Percentiles rank a stretch among this genome's conserved stretches.
Conservation (phyloP, 2,329 filamentous ascomycete species). For the Hypocreales sp. region DNA sequence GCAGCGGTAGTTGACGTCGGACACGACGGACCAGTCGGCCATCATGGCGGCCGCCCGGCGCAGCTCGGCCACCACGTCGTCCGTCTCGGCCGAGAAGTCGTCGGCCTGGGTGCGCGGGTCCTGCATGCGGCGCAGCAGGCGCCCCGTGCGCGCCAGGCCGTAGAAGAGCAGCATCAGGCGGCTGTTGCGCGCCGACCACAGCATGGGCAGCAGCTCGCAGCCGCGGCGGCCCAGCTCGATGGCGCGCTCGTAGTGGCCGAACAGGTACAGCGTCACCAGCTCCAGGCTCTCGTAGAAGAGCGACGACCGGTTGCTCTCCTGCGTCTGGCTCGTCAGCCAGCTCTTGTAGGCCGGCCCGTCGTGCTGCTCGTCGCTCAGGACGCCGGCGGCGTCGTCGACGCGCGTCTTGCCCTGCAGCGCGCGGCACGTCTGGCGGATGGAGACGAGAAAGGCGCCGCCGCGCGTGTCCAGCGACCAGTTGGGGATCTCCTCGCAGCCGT, state of each 20-base stretch:
- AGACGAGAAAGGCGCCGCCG: conserved; percentile 54
- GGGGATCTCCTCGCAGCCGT: conserved; percentile 57
- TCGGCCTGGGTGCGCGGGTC: conserved; percentile 28
- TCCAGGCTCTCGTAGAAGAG: conserved; percentile 55
- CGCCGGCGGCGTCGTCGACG: conserved; percentile 28
- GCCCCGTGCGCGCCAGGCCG: conserved; percentile 38
- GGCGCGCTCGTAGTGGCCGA: conserved; percentile 44
- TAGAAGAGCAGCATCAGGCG: conserved; percentile 43
- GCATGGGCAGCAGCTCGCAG: conserved; percentile 26
- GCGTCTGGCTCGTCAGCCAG: conserved; percentile 36
- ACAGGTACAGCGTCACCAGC: conserved; percentile 46
- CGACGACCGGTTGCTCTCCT: conserved; percentile 46
- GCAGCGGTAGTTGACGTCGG: conserved; percentile 53
- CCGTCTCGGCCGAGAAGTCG: conserved; percentile 24
- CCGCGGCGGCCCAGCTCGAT: conserved; percentile 38
- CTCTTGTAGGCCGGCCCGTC: conserved; percentile 40
- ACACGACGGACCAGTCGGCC: conserved; percentile 46
- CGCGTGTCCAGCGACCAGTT: conserved; percentile 58
- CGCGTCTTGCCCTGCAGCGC: conserved; percentile 63
- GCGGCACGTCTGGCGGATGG: conserved; percentile 48
- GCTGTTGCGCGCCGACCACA: conserved; percentile 46
- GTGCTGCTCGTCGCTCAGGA: conserved; percentile 57
- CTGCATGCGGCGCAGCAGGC: conserved; percentile 31
- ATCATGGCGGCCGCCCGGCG: conserved; percentile 42
- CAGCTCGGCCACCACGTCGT: conserved; percentile 36